These are phyloP conservation scores for Microbotryum intermedium DNA, from an alignment of 1,284 basidiomycete species.

Conservation along the genomic window DNA sequence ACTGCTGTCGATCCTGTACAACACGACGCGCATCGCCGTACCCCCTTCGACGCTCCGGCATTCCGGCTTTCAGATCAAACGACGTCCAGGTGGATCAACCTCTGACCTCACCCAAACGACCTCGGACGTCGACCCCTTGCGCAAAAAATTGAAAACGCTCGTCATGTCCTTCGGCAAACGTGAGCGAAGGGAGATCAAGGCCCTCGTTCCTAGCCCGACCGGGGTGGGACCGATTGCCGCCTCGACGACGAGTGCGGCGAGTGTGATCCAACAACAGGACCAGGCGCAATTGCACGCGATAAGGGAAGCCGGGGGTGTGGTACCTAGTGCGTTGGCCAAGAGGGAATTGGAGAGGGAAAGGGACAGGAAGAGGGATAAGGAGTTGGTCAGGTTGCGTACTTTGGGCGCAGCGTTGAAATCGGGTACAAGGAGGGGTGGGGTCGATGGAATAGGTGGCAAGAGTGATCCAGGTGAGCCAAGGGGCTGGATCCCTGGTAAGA, in stretches of 20 bases:
- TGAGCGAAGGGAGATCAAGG: constrained; percentile 30
- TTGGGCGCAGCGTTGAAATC: constrained; percentile 31
- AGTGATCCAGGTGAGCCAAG: background rate
- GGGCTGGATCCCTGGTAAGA: background rate
- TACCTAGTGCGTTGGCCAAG: constrained; percentile 6
- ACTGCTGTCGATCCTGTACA: constrained; percentile 43
- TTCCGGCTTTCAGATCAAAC: constrained; percentile 30
- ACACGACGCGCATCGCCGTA: constrained; percentile 34
- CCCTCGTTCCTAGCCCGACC: constrained; percentile 1
- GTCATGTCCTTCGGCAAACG: constrained; percentile 32
- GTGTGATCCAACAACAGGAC: no score
- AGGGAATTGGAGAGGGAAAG: constrained; percentile 3
- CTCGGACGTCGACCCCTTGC: constrained; percentile 3
- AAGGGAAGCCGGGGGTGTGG: no score
- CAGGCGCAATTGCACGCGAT: no score
- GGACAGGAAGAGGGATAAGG: constrained; percentile 31
- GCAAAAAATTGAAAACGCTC: constrained; percentile 22
- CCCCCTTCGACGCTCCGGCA: constrained; percentile 30
- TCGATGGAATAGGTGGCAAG: constrained; percentile 2
- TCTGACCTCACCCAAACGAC: background rate
- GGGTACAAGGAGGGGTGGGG: background rate
- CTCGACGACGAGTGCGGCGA: no score
- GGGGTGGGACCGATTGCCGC: no score
- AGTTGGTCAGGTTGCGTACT: constrained; percentile 31
- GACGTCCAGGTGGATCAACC: background rate